Evolutionary conservation across 148 eudicot species (phyloP).

Genomic region (Rhododendron griersonianum): DNA sequence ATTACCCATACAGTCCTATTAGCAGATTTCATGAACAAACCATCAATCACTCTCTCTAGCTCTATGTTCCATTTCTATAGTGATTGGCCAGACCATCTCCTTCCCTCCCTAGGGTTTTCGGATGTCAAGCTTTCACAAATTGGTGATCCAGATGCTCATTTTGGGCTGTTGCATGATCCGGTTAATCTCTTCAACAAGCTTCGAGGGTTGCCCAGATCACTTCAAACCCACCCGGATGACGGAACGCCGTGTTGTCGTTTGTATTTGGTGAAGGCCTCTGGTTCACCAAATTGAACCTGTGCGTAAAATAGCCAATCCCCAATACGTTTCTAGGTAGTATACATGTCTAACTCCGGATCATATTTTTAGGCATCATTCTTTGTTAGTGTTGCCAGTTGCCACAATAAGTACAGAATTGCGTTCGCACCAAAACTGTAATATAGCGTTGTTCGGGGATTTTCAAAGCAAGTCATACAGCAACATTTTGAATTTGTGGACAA

Average conservation of each 20-base stretch:
- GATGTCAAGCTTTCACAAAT: slow-evolving; percentile 84
- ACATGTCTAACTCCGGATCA: slow-evolving; percentile 18
- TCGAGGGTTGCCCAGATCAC: slow-evolving; percentile 76
- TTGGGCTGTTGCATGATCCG: slow-evolving; percentile 78
- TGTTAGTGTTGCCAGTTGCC: slow-evolving; percentile 22
- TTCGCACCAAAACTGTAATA: not conserved
- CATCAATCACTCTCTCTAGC: slow-evolving; percentile 57
- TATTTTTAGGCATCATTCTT: slow-evolving; percentile 20
- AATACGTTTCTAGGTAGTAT: slow-evolving; percentile 3
- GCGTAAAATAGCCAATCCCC: slow-evolving; percentile 8
- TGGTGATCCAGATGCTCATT: slow-evolving; percentile 92
- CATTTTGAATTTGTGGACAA: not conserved
- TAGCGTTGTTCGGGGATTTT: not conserved
- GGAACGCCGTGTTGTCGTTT: slow-evolving; percentile 85
- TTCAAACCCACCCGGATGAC: slow-evolving; percentile 79
- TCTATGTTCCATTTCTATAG: slow-evolving; percentile 75
- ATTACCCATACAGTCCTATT: slow-evolving; percentile 62
- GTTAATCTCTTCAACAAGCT: slow-evolving; percentile 76
- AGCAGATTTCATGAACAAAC: slow-evolving; percentile 95
- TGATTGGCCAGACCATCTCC: slow-evolving; percentile 87
- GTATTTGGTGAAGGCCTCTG: slow-evolving; percentile 88
- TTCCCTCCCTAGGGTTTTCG: slow-evolving; percentile 85
- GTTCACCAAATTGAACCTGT: slow-evolving; percentile 47
- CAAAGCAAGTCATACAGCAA: not conserved
- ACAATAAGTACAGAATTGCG: slow-evolving; percentile 10